Conservation (phyloP, 331 rosid genomes). For the Rhamnella rubrinervis region DNA sequence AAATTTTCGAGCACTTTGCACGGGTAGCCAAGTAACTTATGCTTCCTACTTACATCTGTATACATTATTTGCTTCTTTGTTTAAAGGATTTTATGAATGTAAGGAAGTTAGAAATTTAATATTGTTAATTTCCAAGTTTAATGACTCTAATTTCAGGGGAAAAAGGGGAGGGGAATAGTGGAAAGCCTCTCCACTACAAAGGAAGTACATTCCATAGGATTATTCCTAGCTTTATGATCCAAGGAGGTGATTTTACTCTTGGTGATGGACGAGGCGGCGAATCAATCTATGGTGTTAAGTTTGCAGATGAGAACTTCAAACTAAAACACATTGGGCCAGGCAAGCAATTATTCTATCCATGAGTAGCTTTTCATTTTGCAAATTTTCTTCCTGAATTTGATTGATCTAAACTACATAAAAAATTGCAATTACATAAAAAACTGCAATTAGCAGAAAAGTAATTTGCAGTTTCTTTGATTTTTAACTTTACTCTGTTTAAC, state of each 20-base stretch:
- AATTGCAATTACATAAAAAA: background rate
- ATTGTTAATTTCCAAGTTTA: constrained; percentile 16
- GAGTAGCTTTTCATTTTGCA: background rate
- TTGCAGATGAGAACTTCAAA: constrained; percentile 90
- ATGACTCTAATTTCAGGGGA: constrained; percentile 63
- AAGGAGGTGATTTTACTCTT: constrained; percentile 90
- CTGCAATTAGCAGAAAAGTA: background rate
- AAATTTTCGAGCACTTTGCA: constrained; percentile 94
- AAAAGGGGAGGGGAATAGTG: constrained; percentile 68
- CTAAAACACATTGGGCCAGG: constrained; percentile 85
- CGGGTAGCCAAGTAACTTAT: constrained; percentile 68
- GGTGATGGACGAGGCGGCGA: constrained; percentile 98
- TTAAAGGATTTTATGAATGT: constrained; percentile 10
- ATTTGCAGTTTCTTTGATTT: background rate
- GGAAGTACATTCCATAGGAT: constrained; percentile 88
- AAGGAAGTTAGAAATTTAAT: constrained; percentile 18
- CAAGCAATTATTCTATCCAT: constrained; percentile 26
- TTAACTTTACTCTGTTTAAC: background rate
- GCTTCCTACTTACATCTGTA: constrained; percentile 21
- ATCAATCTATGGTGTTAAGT: constrained; percentile 72
- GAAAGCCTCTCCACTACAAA: constrained; percentile 77
- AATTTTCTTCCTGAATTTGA: background rate
- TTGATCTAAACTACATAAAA: background rate
- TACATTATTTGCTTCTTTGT: background rate
- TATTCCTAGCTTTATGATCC: constrained; percentile 89